Percentiles rank a stretch among this genome's conserved stretches.
Conservation (phyloP, 495 filamentous ascomycete genomes). For the Bathelium albidoporum region DNA sequence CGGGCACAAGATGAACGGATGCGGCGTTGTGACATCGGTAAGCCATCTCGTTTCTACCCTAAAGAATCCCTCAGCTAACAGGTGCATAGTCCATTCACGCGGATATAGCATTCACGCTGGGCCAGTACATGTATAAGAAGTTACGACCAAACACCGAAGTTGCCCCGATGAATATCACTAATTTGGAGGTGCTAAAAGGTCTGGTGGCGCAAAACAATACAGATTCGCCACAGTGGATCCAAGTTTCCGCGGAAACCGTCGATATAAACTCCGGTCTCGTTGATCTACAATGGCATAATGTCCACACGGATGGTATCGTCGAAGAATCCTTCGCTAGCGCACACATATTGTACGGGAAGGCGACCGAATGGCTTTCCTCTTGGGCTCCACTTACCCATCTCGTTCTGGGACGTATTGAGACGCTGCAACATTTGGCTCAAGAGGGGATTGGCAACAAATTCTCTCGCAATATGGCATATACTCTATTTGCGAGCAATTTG, state of each 20-base stretch:
- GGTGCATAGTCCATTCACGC: background rate
- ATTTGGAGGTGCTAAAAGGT: conserved; percentile 20
- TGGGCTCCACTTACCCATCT: conserved; percentile 26
- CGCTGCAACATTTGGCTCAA: conserved; percentile 29
- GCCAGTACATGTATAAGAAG: conserved; percentile 7
- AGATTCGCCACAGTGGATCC: conserved; percentile 29
- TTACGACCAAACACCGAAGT: conserved; percentile 15
- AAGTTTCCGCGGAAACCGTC: conserved; percentile 19
- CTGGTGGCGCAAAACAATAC: conserved; percentile 5
- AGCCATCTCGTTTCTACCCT: conserved; percentile 5
- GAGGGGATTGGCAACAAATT: conserved; percentile 28
- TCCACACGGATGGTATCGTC: conserved; percentile 76
- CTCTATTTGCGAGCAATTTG: conserved; percentile 51
- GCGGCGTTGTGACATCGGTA: conserved; percentile 33
- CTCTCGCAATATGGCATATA: conserved; percentile 62
- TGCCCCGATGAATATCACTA: conserved; percentile 24
- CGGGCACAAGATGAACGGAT: conserved; percentile 35
- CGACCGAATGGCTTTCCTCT: background rate
- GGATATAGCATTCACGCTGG: background rate
- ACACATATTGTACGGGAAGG: background rate
- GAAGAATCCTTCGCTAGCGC: background rate
- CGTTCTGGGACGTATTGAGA: conserved; percentile 36
- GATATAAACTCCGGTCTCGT: conserved; percentile 21
- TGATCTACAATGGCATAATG: conserved; percentile 35
- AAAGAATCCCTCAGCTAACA: background rate